Conservation (phyloP, 169 alveolate species). For the Plasmodium knowlesi region DNA sequence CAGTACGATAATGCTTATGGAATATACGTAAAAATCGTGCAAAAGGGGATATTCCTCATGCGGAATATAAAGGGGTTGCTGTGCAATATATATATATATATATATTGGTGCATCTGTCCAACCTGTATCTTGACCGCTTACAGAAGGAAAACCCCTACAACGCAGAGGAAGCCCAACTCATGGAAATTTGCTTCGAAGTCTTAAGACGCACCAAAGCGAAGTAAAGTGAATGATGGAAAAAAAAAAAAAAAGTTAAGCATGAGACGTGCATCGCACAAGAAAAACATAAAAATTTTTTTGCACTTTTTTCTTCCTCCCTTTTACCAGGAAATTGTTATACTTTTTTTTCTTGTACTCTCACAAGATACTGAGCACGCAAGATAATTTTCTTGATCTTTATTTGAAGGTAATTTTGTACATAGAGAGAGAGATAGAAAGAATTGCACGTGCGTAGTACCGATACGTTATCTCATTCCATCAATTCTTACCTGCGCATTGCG, state of each 20-base stretch:
- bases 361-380: slow-evolving; percentile 33
- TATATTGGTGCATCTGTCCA: background rate
- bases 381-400: slow-evolving; percentile 13
- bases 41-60: background rate
- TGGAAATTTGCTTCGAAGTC: slow-evolving; percentile 13
- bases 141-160: slow-evolving; percentile 11
- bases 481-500: background rate
- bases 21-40: background rate
- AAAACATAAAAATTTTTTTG: background rate
- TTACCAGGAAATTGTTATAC: slow-evolving; percentile 28
- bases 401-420: slow-evolving; percentile 29
- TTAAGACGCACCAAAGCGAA: slow-evolving; percentile 45
- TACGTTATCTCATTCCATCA: background rate
- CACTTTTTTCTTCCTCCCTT: background rate
- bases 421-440: background rate
- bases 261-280: background rate
- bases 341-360: slow-evolving; percentile 35
- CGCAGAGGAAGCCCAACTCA: slow-evolving; percentile 8
- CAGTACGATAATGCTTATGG: background rate
- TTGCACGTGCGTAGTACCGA: background rate
- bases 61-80: background rate
- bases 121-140: background rate
- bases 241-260: background rate
- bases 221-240: background rate
- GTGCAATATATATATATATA: background rate